These are phyloP conservation scores for Neopestalotiopsis rosae DNA, from an alignment of 2,329 filamentous ascomycete species.

Conservation along the genomic window DNA sequence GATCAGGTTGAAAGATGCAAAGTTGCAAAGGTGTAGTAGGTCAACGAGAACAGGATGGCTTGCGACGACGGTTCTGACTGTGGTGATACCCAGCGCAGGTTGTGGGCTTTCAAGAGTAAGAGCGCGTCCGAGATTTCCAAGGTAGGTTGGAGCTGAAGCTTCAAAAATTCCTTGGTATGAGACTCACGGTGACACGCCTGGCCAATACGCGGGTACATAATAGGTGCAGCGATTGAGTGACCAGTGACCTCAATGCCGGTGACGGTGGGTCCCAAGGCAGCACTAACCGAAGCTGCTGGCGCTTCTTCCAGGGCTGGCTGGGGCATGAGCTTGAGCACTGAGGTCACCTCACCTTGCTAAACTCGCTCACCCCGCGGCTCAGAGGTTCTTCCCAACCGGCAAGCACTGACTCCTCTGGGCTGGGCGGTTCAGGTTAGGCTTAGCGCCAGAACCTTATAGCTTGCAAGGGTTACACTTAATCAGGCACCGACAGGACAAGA, in stretches of 20 bases:
- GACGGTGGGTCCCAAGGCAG: background rate
- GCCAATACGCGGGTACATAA: background rate
- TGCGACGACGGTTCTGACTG: background rate
- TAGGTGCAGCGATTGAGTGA: background rate
- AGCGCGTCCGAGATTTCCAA: background rate
- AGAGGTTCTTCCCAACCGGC: background rate
- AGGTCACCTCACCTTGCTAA: no score
- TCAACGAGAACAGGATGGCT: background rate
- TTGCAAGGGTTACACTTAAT: no score
- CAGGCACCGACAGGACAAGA: no score
- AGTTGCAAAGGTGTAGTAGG: background rate
- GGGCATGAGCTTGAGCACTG: no score
- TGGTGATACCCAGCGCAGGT: background rate
- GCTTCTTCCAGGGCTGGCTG: no score
- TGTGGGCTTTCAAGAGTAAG: background rate
- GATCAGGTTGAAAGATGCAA: background rate
- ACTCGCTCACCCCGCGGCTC: background rate
- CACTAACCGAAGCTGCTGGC: no score
- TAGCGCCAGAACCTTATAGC: no score
- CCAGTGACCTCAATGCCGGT: background rate
- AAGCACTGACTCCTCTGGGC: background rate
- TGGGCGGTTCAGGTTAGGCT: no score
- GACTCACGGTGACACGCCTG: background rate
- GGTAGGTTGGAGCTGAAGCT: conserved; percentile 4
- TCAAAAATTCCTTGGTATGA: conserved; percentile 11